Conservation (phyloP, 169 alveolate genomes). For the Plasmodium sp. region DNA sequence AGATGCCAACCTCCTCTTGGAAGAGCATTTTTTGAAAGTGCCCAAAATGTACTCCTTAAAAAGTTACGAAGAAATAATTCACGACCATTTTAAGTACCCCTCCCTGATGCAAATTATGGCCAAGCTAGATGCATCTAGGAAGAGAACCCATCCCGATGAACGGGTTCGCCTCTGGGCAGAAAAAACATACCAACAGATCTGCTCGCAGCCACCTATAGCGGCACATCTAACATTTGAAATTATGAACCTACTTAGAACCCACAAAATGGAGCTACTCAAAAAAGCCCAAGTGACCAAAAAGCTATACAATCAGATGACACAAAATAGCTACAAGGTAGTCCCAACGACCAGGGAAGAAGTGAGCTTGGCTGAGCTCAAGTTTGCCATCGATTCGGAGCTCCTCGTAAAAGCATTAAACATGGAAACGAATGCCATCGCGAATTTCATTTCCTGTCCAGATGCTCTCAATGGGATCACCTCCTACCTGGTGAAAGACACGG, state of each 20-base stretch:
- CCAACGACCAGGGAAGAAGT: constrained; percentile 61
- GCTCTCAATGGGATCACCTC: constrained; percentile 55
- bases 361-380: constrained; percentile 47
- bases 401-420: constrained; percentile 54
- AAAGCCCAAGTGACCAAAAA: constrained; percentile 52
- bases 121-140: constrained; percentile 46
- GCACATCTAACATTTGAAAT: constrained; percentile 71
- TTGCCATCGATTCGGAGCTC: constrained; percentile 58
- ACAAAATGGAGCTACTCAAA: constrained; percentile 56
- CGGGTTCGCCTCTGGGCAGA: constrained; percentile 48
- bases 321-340: constrained; percentile 55
- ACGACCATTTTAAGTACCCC: constrained; percentile 67
- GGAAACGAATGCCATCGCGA: constrained; percentile 54
- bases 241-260: constrained; percentile 40
- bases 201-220: constrained; percentile 59
- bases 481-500: constrained; percentile 42
- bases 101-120: constrained; percentile 32
- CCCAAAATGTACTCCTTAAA: constrained; percentile 66
- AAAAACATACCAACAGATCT: constrained; percentile 39
- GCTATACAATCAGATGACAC: constrained; percentile 39
- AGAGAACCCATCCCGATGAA: constrained; percentile 7
- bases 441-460: constrained; percentile 67
- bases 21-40: constrained; percentile 65
- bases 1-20: constrained; percentile 70
- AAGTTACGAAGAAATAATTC: constrained; percentile 73